Base-by-base conservation (phyloP, 352 stramenopile species). In the Aphanomyces invadans region DNA sequence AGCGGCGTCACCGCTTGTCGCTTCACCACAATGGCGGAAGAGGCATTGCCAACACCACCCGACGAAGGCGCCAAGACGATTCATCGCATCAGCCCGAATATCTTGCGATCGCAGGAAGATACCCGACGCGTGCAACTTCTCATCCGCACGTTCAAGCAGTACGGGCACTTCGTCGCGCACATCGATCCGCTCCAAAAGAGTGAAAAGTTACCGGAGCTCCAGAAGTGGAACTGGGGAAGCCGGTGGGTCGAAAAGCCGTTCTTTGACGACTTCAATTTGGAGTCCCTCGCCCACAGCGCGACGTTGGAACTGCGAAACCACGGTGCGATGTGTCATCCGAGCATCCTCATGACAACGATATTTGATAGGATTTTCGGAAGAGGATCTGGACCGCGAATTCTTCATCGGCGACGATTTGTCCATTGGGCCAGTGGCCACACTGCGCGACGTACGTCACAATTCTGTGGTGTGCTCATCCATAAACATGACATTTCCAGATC, bases 371-470 rank as follows among this genome's bases (percentile, higher is more conserved):
- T 98, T 98, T 75, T 95, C 82, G 17, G 73, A 78, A 15, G 83
- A 70, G 25, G 93, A 98, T 61, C 75, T 97, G 51, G 89, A 98
- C 68, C 82, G 87, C 29, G 83, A 90, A 71, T 95, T 98, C 60
- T 96, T 97, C 71, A 92, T 98, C 39, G 86, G 87, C 46, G 83
- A 95, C 49, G 80, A 97, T 63, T 72, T 89, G 12, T 83, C 80
- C 21, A 93, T 92, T 70, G 86, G 86, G 0, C 86, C 86, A 32
- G 81, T 94, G 2, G 82, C 82, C 7, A 92, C 82, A 44, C 73
- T 95, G 7, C 73, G 80, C 60, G 72, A 88, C 70, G 81, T 88
- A 48, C 31, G 48, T 55, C 5, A 38, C 2, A n/a, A n/a, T n/a
- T n/a, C n/a, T n/a, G n/a, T n/a, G n/a, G n/a, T n/a, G n/a, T n/a